Percentiles rank a stretch among this genome's conserved stretches.
These are phyloP conservation scores for Fusarium aywerte DNA, from an alignment of 2,329 filamentous ascomycete genomes.

Conservation along the genomic window DNA sequence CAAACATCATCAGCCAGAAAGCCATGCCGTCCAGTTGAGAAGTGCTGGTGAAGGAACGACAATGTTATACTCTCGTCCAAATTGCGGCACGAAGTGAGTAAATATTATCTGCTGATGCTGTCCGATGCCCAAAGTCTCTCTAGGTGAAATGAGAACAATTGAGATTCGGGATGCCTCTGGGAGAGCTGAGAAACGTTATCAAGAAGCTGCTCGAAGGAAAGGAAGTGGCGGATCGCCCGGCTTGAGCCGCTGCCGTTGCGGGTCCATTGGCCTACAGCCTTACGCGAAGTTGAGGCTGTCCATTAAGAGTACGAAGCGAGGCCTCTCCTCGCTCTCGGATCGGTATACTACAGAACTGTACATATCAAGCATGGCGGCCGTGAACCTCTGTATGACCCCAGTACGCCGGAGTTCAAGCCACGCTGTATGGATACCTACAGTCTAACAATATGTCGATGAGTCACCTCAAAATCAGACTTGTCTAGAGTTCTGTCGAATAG, in stretches of 20 bases:
- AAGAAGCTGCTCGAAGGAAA: not conserved
- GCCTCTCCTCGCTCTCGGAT: not conserved
- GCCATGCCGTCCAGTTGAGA: not conserved
- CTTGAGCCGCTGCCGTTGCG: slow-evolving; percentile 33
- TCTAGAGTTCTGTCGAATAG: no score
- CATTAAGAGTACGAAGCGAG: not conserved
- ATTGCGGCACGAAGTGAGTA: not conserved
- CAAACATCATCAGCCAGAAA: not conserved
- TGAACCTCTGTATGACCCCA: not conserved
- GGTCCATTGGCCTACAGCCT: slow-evolving; percentile 31
- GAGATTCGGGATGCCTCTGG: not conserved
- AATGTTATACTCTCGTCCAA: not conserved
- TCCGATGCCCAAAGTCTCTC: not conserved
- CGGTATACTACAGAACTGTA: not conserved
- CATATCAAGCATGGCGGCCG: not conserved
- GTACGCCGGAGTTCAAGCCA: not conserved
- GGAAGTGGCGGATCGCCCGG: slow-evolving; percentile 28
- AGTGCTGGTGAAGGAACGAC: not conserved
- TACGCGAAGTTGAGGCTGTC: slow-evolving; percentile 4
- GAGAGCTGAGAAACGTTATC: not conserved
- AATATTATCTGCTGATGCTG: not conserved
- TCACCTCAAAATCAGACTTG: no score
- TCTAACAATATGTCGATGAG: not conserved
- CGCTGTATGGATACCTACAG: no score
- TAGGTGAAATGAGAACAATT: not conserved